Evolutionary conservation across 139 green algal genomes (phyloP).

Genomic region (Chlamydomonas sp.): DNA sequence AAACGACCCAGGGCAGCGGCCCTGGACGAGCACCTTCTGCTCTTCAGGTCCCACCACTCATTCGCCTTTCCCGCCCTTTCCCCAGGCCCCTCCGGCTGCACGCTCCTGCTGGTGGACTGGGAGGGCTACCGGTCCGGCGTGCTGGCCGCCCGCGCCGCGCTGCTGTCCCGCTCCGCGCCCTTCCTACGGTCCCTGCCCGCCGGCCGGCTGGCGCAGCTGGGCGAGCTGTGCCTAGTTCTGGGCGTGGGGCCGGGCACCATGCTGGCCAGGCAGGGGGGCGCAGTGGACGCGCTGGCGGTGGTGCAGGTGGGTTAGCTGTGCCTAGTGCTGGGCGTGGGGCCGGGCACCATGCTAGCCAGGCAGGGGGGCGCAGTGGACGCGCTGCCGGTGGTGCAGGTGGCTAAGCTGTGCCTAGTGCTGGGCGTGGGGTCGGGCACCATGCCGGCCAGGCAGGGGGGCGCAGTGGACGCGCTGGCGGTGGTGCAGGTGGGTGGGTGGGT

Average conservation of each 20-base stretch:
- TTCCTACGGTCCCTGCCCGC: constrained; percentile 10
- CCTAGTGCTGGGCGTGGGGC: too few species aligned
- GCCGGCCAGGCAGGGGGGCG: too few species aligned
- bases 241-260: background rate
- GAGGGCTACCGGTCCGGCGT: constrained; percentile 23
- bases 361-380: too few species aligned
- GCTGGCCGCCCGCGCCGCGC: constrained; percentile 1
- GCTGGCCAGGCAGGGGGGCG: constrained; percentile 16
- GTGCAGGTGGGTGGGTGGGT: constrained; percentile 35
- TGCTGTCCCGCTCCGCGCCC: constrained; percentile 14
- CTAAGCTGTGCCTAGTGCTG: too few species aligned
- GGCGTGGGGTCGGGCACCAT: too few species aligned
- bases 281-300: too few species aligned
- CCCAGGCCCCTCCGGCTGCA: constrained; percentile 23
- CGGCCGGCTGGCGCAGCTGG: constrained; percentile 2
- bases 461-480: too few species aligned
- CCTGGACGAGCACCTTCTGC: too few species aligned
- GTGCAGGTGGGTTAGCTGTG: too few species aligned
- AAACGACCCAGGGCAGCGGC: too few species aligned
- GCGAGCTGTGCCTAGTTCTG: constrained; percentile 34
- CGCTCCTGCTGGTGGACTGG: constrained; percentile 36
- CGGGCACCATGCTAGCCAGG: too few species aligned
- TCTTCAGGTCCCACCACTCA: background rate
- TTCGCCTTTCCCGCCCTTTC: background rate
- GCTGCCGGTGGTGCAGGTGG: too few species aligned